These are phyloP conservation scores for Sporothrix sp. DNA, from an alignment of 2,329 filamentous ascomycete genomes.

Conservation along the genomic window DNA sequence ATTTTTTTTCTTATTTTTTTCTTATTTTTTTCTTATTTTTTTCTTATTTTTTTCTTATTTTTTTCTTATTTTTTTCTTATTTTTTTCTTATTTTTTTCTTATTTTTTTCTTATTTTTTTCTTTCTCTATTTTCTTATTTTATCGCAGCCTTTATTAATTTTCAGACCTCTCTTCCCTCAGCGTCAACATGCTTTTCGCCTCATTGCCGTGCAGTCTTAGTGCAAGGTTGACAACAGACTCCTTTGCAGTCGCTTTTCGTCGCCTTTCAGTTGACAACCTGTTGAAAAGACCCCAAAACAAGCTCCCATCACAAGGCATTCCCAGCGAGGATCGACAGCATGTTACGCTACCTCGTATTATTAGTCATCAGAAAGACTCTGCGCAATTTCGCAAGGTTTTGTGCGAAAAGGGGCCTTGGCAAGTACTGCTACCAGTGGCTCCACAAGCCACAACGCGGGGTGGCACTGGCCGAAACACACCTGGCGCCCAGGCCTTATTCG, in stretches of 20 bases:
- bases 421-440: neutral
- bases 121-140: too few relatives aligned
- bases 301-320: constrained; percentile 5
- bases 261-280: neutral
- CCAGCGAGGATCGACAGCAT: constrained; percentile 1
- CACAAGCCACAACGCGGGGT: constrained; percentile 5
- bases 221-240: too few relatives aligned
- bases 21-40: too few relatives aligned
- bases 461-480: constrained; percentile 6
- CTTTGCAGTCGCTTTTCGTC: neutral
- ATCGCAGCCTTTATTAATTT: too few relatives aligned
- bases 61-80: too few relatives aligned
- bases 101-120: too few relatives aligned
- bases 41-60: too few relatives aligned
- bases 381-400: neutral
- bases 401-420: neutral
- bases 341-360: constrained; percentile 3
- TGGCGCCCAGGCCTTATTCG: constrained; percentile 3
- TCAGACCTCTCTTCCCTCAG: too few relatives aligned
- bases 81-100: too few relatives aligned
- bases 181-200: neutral
- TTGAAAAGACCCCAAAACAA: neutral
- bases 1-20: too few relatives aligned
- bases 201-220: neutral
- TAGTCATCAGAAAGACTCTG: neutral